Percentiles rank a stretch among this genome's conserved stretches.
Evolutionary conservation across 768 basidiomycete species (phyloP).

Genomic region (Floccularia luteovirens): DNA sequence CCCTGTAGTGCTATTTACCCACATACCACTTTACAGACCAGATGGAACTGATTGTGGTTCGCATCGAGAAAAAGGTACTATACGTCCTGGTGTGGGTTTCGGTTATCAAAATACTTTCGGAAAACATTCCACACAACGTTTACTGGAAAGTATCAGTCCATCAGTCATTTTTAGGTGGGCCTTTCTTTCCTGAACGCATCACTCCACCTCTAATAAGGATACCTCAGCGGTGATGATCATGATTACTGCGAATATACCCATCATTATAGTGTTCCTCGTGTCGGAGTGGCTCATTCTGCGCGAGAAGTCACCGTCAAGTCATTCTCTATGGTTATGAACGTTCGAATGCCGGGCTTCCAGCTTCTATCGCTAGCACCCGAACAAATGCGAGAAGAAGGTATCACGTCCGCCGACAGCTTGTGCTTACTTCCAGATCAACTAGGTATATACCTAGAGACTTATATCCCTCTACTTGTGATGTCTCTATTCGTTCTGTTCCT

Average conservation of each 20-base stretch:
- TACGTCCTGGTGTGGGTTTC: constrained; percentile 65
- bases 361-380: constrained; percentile 65
- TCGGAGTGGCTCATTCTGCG: constrained; percentile 20
- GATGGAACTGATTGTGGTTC: constrained; percentile 68
- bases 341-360: constrained; percentile 82
- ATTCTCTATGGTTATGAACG: constrained; percentile 84
- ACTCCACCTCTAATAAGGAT: constrained; percentile 3
- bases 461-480: constrained; percentile 59
- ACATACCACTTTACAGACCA: constrained; percentile 83
- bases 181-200: neutral
- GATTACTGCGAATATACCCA: constrained; percentile 80
- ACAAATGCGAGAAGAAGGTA: constrained; percentile 5
- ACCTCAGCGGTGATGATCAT: constrained; percentile 81
- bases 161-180: constrained; percentile 67
- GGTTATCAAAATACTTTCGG: constrained; percentile 87
- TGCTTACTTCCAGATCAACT: constrained; percentile 86
- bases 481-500: constrained; percentile 42
- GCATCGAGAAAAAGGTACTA: constrained; percentile 64
- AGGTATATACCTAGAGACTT: constrained; percentile 65
- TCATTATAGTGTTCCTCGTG: constrained; percentile 24
- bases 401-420: constrained; percentile 43
- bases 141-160: constrained; percentile 61
- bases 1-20: constrained; percentile 71
- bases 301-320: constrained; percentile 86
- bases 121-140: constrained; percentile 52